Conservation (phyloP, 192 early-diverging fungal genomes). For the Coemansia asiatica region DNA sequence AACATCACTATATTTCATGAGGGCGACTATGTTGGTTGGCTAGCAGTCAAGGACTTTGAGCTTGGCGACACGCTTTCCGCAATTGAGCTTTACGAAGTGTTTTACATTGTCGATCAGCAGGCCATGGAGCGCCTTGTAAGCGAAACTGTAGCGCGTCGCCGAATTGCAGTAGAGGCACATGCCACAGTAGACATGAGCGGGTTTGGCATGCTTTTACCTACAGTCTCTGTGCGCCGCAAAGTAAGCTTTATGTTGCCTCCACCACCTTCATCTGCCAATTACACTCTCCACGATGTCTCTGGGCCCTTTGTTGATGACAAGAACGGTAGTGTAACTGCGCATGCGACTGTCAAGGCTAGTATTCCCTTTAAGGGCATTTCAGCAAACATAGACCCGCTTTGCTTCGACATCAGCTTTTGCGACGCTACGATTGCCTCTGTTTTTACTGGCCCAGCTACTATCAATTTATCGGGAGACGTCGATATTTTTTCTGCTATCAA, state of each 20-base stretch:
- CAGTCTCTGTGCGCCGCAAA: slow-evolving; percentile 14
- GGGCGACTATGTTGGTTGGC: slow-evolving; percentile 32
- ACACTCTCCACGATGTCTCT: slow-evolving; percentile 14
- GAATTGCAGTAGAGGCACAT: slow-evolving; percentile 11
- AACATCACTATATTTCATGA: slow-evolving; percentile 37
- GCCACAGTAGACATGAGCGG: slow-evolving; percentile 28
- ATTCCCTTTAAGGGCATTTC: slow-evolving; percentile 14
- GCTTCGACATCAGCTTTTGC: slow-evolving; percentile 21
- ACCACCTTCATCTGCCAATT: slow-evolving; percentile 1
- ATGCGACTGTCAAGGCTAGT: slow-evolving; percentile 10
- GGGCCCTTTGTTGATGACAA: slow-evolving; percentile 20
- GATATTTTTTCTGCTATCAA: slow-evolving; percentile 14
- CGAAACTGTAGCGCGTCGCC: slow-evolving; percentile 21
- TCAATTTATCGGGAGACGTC: slow-evolving; percentile 1
- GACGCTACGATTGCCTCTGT: slow-evolving; percentile 21
- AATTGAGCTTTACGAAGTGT: slow-evolving; percentile 25
- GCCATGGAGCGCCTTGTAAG: slow-evolving; percentile 29
- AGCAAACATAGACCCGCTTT: slow-evolving; percentile 29
- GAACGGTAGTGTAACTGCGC: slow-evolving; percentile 19
- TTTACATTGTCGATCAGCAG: slow-evolving; percentile 27
- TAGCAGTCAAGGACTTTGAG: slow-evolving; percentile 17
- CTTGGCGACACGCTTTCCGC: slow-evolving; percentile 9
- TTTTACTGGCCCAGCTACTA: slow-evolving; percentile 18
- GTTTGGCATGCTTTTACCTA: slow-evolving; percentile 35
- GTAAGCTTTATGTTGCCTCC: slow-evolving; percentile 24